Percentiles rank a stretch among this genome's conserved stretches.
Conservation (phyloP, 2,329 filamentous ascomycete genomes). For the Stagonosporopsis vannaccii region DNA sequence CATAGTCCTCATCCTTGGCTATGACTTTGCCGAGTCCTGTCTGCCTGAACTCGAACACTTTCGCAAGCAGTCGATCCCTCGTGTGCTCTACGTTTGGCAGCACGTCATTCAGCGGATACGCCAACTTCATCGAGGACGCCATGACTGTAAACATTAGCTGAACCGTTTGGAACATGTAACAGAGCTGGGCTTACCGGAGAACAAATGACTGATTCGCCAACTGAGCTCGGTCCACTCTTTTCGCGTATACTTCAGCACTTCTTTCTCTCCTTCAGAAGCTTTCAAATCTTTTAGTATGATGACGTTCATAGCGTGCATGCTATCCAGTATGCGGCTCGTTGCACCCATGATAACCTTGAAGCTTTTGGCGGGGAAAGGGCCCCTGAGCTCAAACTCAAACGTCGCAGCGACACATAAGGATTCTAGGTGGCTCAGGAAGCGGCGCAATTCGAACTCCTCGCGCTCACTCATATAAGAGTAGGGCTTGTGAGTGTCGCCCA, state of each 20-base stretch:
- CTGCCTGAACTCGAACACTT: conserved; percentile 86
- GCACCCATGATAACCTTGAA: conserved; percentile 78
- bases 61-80: conserved; percentile 82
- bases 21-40: conserved; percentile 61
- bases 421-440: conserved; percentile 77
- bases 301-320: conserved; percentile 95
- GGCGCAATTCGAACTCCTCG: conserved; percentile 86
- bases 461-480: conserved; percentile 83
- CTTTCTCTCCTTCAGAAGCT: conserved; percentile 80
- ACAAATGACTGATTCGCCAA: conserved; percentile 87
- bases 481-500: conserved; percentile 16
- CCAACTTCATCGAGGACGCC: conserved; percentile 90
- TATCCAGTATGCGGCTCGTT: conserved; percentile 85
- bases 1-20: conserved; percentile 81
- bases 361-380: conserved; percentile 80
- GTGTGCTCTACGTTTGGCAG: conserved; percentile 82
- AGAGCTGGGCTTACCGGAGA: conserved; percentile 59
- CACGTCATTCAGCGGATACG: conserved; percentile 90
- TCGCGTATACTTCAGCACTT: conserved; percentile 79
- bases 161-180: not conserved
- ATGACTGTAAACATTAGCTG: conserved; percentile 64
- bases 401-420: conserved; percentile 74
- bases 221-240: conserved; percentile 82
- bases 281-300: conserved; percentile 82
- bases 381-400: conserved; percentile 87